A percentile compares a stretch with the other conserved stretches of the same genome.
Evolutionary conservation across 768 basidiomycete species (phyloP).

Genomic region (Hypsizygus marmoreus): DNA sequence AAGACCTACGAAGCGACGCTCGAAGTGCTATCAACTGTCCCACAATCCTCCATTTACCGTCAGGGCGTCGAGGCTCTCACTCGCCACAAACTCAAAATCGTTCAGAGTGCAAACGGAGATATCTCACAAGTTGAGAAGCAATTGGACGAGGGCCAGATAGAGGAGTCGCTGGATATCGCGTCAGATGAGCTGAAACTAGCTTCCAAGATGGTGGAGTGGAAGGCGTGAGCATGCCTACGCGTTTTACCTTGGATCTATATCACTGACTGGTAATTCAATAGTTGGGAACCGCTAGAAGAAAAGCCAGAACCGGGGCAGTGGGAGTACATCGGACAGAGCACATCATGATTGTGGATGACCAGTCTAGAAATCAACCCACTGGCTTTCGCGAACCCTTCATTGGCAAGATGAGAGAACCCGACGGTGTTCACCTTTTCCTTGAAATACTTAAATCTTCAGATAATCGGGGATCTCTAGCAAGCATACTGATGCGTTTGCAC

Average conservation of each 20-base stretch:
- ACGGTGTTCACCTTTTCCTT: too few species aligned
- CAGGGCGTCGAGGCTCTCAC: conserved; percentile 87
- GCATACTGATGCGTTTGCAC: too few species aligned
- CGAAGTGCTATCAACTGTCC: conserved; percentile 64
- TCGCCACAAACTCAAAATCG: conserved; percentile 73
- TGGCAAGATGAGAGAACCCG: too few species aligned
- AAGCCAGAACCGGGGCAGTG: conserved; percentile 83
- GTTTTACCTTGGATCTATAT: conserved; percentile 1
- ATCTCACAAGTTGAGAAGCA: conserved; percentile 68
- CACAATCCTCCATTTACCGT: conserved; percentile 84
- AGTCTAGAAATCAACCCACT: not conserved
- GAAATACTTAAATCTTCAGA: too few species aligned
- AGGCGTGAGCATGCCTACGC: conserved; percentile 73
- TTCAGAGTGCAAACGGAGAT: conserved; percentile 70
- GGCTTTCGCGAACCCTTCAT: too few species aligned
- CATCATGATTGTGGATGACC: conserved; percentile 34
- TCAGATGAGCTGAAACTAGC: conserved; percentile 78
- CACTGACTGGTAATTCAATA: conserved; percentile 29
- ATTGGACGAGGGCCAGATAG: conserved; percentile 84
- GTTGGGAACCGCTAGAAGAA: conserved; percentile 90
- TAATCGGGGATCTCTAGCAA: too few species aligned
- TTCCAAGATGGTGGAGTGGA: conserved; percentile 91
- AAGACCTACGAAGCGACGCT: conserved; percentile 81
- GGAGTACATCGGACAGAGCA: conserved; percentile 72
- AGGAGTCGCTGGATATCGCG: conserved; percentile 82